Evolutionary conservation across 306 rosid species (phyloP).

Genomic region (Lathyrus aphaca): DNA sequence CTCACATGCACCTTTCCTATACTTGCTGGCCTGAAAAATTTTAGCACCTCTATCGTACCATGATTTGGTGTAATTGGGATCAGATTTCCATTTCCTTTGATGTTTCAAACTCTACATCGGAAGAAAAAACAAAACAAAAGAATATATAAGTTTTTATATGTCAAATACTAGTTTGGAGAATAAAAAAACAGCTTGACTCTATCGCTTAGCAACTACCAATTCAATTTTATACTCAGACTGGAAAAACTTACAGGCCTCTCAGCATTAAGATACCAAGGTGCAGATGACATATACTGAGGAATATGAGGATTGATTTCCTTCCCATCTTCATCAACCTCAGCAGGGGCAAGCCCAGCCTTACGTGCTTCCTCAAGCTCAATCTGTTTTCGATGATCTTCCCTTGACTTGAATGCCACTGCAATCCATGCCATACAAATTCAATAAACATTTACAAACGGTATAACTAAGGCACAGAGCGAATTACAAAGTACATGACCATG

Average conservation of each 20-base stretch:
- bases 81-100: constrained; percentile 41
- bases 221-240: too few species aligned
- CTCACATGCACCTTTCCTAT: constrained; percentile 39
- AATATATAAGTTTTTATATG: not conserved
- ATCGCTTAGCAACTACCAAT: too few species aligned
- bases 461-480: not conserved
- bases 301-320: constrained; percentile 41
- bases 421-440: constrained; percentile 3
- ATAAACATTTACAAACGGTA: not conserved
- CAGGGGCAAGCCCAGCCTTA: constrained; percentile 37
- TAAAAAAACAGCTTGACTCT: too few species aligned
- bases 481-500: not conserved
- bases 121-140: not conserved
- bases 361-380: constrained; percentile 40
- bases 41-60: constrained; percentile 39
- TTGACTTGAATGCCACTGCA: constrained; percentile 38
- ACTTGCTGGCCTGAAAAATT: constrained; percentile 37
- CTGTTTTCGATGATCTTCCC: constrained; percentile 42
- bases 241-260: constrained; percentile 33
- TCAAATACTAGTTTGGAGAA: not conserved
- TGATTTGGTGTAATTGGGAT: constrained; percentile 38
- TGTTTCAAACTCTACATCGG: constrained; percentile 41
- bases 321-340: constrained; percentile 39
- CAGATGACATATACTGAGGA: constrained; percentile 40
- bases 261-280: constrained; percentile 43